Percentiles rank a stretch among this genome's conserved stretches.
Conservation (phyloP, 2,329 filamentous ascomycete species). For the Sarocladiaceae sp. region DNA sequence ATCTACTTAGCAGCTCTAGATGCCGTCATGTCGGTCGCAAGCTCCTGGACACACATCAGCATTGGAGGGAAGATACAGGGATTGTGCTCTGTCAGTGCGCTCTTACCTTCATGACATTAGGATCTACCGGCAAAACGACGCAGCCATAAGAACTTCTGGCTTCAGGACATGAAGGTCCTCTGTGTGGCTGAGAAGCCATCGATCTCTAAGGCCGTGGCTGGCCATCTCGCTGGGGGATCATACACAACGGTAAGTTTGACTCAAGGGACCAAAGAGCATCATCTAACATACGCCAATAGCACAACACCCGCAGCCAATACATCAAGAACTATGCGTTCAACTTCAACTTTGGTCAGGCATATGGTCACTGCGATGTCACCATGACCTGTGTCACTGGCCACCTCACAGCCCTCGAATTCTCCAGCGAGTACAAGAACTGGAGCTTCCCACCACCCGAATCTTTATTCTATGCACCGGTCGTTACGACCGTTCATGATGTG, state of each 20-base stretch:
- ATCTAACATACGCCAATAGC: constrained; percentile 36
- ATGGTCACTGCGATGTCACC: constrained; percentile 76
- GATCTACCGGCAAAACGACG: too few species aligned
- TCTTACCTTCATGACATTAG: too few species aligned
- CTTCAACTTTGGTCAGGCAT: constrained; percentile 75
- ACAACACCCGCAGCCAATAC: constrained; percentile 63
- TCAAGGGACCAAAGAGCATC: neutral
- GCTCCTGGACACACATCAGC: too few species aligned
- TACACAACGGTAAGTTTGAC: constrained; percentile 57
- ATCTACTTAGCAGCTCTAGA: too few species aligned
- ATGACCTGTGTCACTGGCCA: constrained; percentile 95
- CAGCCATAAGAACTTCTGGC: constrained; percentile 10
- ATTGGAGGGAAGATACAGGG: too few species aligned
- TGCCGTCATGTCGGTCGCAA: too few species aligned
- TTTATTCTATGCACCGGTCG: constrained; percentile 76
- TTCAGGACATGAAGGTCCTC: constrained; percentile 45
- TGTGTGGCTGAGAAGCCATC: constrained; percentile 69
- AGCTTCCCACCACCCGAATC: constrained; percentile 67
- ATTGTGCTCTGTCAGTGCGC: too few species aligned
- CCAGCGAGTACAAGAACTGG: constrained; percentile 70
- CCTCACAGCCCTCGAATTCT: constrained; percentile 75
- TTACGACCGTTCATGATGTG: constrained; percentile 62
- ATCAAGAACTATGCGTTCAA: constrained; percentile 93
- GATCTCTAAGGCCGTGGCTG: constrained; percentile 89
- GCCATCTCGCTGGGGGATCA: constrained; percentile 75